A percentile compares a stretch with the other conserved stretches of the same genome.
phyloP scores from a whole-genome alignment of 1,139 yeast species.

The Pichia sp. region DNA sequence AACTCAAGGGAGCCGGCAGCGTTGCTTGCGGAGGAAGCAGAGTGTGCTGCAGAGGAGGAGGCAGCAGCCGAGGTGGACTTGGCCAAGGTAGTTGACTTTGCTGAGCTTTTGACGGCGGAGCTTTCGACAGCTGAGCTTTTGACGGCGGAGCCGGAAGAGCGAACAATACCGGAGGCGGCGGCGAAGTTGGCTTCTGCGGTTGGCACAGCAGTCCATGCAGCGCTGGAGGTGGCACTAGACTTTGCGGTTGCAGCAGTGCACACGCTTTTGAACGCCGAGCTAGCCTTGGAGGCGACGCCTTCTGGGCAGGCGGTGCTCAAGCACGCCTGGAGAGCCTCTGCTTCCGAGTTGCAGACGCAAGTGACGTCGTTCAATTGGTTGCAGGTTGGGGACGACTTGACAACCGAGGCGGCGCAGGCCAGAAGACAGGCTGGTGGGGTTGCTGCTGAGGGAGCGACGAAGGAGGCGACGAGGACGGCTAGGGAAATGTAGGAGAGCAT shows the following conservation, averaged over 20 bases:
- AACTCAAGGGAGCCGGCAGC: constrained; percentile 13
- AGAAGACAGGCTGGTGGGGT: constrained; percentile 87
- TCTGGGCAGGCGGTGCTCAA: constrained; percentile 62
- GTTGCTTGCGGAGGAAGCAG: constrained; percentile 1
- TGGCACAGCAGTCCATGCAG: constrained; percentile 16
- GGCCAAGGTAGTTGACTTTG: too few relatives aligned
- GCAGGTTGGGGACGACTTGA: constrained; percentile 51
- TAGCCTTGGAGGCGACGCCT: constrained; percentile 54
- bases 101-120: too few relatives aligned
- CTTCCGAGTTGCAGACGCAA: constrained; percentile 61
- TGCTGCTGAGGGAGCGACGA: constrained; percentile 53
- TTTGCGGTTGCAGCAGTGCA: constrained; percentile 44
- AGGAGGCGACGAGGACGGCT: constrained; percentile 27
- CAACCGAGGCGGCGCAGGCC: constrained; percentile 77
- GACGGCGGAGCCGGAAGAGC: constrained; percentile 12
- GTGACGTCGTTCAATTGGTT: constrained; percentile 53
- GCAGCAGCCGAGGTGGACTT: too few relatives aligned
- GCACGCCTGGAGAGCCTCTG: constrained; percentile 51
- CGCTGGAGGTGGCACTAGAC: constrained; percentile 20
- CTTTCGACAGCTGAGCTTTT: neutral
- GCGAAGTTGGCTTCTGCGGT: constrained; percentile 9
- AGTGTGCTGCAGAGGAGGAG: too few relatives aligned
- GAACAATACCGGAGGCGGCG: constrained; percentile 12
- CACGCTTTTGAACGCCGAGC: constrained; percentile 48
- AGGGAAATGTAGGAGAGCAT: constrained; percentile 18